phyloP scores from a whole-genome alignment of 2,329 filamentous ascomycete species.

The Ophiostoma tasmaniense region DNA sequence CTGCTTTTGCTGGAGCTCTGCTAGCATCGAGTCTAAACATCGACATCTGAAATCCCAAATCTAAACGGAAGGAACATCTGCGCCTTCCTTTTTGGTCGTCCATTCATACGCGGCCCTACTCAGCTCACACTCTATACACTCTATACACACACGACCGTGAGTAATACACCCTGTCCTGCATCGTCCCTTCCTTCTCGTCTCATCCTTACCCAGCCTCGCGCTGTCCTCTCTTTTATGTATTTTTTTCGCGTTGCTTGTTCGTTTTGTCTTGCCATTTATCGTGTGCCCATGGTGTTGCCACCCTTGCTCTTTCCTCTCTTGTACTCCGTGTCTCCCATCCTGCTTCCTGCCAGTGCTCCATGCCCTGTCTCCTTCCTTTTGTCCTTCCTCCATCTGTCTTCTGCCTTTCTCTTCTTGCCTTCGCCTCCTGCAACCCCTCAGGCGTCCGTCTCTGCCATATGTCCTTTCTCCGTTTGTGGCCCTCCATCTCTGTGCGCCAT shows the following conservation, averaged over 20 bases:
- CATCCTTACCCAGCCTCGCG: not conserved
- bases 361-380: not conserved
- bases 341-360: not conserved
- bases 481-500: slow-evolving; percentile 4
- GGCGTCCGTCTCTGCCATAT: not conserved
- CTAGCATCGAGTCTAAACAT: not conserved
- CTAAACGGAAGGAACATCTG: not conserved
- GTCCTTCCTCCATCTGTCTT: not conserved
- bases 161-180: not conserved
- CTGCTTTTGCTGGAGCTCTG: not conserved
- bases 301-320: not conserved
- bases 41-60: not conserved
- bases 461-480: not conserved
- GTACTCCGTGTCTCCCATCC: not conserved
- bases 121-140: not conserved
- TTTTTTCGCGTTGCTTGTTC: not conserved
- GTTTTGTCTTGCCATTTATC: not conserved
- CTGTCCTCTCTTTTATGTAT: not conserved
- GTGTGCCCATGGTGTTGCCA: not conserved
- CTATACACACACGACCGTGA: not conserved
- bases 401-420: not conserved
- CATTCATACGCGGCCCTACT: not conserved
- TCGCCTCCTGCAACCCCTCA: not conserved
- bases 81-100: not conserved
- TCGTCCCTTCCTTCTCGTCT: not conserved